Conservation (phyloP, 2,329 filamentous ascomycete species). For the Trematosphaeria pertusa region DNA sequence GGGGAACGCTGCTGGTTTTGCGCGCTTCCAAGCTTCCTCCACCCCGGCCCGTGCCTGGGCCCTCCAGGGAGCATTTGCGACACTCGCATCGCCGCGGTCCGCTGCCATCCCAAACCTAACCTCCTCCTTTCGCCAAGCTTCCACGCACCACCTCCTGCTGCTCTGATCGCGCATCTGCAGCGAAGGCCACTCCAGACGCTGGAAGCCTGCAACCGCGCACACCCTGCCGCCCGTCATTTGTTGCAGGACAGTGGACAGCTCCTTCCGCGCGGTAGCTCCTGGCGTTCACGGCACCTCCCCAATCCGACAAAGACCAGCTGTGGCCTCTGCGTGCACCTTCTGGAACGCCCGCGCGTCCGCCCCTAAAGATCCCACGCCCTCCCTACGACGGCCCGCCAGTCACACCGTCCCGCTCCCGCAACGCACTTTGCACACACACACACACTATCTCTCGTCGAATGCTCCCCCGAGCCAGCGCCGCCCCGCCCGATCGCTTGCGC, state of each 20-base stretch:
- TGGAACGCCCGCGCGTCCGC: conserved; percentile 9
- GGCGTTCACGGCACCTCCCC: conserved; percentile 6
- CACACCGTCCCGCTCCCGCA: conserved; percentile 6
- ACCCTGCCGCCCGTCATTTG: background rate
- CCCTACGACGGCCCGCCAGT: conserved; percentile 5
- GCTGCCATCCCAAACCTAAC: conserved; percentile 13
- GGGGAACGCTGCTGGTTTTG: background rate
- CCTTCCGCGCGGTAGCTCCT: background rate
- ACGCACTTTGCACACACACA: background rate
- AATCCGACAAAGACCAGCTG: conserved; percentile 1
- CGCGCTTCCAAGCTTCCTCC: background rate
- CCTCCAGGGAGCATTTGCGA: conserved; percentile 11
- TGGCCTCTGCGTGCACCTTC: background rate
- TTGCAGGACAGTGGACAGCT: conserved; percentile 5
- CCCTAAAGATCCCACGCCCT: conserved; percentile 2
- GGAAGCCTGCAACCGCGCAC: background rate
- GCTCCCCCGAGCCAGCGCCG: conserved; percentile 9
- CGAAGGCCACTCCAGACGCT: background rate
- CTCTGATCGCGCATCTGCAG: background rate
- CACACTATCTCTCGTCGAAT: too few species aligned
- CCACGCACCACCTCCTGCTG: too few species aligned
- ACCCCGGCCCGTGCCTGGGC: conserved; percentile 2
- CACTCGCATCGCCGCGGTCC: conserved; percentile 19
- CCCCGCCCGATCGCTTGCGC: conserved; percentile 5
- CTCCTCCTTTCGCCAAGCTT: background rate